Evolutionary conservation across 495 filamentous ascomycete genomes (phyloP).

Genomic region (Jackrogersella minutella): DNA sequence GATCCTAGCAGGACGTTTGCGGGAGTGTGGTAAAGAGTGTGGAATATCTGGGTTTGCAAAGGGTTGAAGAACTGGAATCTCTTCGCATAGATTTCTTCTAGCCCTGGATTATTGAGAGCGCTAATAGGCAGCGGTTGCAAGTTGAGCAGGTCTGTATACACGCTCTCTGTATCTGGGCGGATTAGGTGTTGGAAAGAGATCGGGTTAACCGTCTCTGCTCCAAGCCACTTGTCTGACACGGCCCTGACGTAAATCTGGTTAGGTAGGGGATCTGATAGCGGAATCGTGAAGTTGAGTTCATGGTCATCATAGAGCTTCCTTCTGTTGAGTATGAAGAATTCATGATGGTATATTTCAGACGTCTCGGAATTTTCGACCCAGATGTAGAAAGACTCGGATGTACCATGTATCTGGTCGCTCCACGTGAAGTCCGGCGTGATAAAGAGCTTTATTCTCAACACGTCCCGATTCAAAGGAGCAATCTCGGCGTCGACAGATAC

Average conservation of each 20-base stretch:
- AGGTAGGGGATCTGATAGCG: constrained; percentile 88
- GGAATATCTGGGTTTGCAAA: constrained; percentile 99
- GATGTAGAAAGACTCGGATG: constrained; percentile 94
- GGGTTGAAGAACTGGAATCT: constrained; percentile 97
- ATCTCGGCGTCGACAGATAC: constrained; percentile 91
- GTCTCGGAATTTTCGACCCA: constrained; percentile 99
- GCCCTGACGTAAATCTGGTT: constrained; percentile 95
- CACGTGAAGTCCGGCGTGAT: constrained; percentile 91
- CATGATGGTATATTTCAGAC: constrained; percentile 96
- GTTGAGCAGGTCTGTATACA: constrained; percentile 93
- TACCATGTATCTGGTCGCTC: constrained; percentile 95
- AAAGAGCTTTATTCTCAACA: constrained; percentile 83
- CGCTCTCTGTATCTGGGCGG: constrained; percentile 93
- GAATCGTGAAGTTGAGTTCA: constrained; percentile 97
- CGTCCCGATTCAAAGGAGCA: constrained; percentile 92
- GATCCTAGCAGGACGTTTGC: constrained; percentile 96
- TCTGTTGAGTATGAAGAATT: constrained; percentile 91
- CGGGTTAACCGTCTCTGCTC: constrained; percentile 93
- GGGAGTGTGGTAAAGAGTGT: constrained; percentile 88
- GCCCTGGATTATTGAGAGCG: constrained; percentile 83
- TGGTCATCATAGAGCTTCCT: constrained; percentile 93
- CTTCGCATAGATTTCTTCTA: constrained; percentile 87
- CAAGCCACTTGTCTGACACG: constrained; percentile 94
- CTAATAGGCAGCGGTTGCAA: constrained; percentile 89
- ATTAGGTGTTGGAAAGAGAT: constrained; percentile 99